A percentile compares a stretch with the other conserved stretches of the same genome.
phyloP scores from a whole-genome alignment of 2,329 filamentous ascomycete genomes.

The Phialophora macrospora region DNA sequence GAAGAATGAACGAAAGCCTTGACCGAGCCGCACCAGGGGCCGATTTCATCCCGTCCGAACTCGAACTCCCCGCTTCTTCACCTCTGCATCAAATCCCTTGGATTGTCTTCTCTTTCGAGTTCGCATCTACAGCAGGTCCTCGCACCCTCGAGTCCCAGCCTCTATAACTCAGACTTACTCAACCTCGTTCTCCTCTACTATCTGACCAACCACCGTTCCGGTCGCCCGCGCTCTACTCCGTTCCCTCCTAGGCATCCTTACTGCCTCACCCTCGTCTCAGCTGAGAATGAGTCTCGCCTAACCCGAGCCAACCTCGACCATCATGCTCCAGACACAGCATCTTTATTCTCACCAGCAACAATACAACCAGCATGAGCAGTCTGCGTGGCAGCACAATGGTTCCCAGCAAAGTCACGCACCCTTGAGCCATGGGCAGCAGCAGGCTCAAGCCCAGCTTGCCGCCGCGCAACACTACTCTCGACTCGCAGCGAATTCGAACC shows the following conservation, averaged over 20 bases:
- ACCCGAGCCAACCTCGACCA: constrained; percentile 23
- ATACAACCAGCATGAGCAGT: constrained; percentile 55
- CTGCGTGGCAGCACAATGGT: constrained; percentile 51
- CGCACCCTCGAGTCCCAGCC: constrained; percentile 19
- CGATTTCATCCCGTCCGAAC: constrained; percentile 15
- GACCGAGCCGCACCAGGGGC: constrained; percentile 9
- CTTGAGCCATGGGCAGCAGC: constrained; percentile 46
- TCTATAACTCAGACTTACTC: constrained; percentile 18
- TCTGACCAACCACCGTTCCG: constrained; percentile 4
- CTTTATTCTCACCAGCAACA: constrained; percentile 65
- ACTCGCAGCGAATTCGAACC: constrained; percentile 69
- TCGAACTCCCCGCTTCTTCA: constrained; percentile 17
- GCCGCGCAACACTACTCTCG: constrained; percentile 71
- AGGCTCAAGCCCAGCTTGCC: constrained; percentile 50
- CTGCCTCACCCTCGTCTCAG: constrained; percentile 17
- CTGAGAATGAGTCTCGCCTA: constrained; percentile 33
- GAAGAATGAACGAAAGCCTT: neutral
- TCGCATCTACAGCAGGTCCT: constrained; percentile 3
- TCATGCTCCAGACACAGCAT: constrained; percentile 60
- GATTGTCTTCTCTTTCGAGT: constrained; percentile 13
- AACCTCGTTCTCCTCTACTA: constrained; percentile 13
- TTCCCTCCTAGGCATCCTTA: constrained; percentile 8
- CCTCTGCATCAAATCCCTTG: constrained; percentile 17
- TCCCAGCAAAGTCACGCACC: constrained; percentile 47
- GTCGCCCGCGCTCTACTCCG: constrained; percentile 1